Evolutionary conservation across 495 filamentous ascomycete genomes (phyloP), one percentile per base, ranked within the genome.

Genomic region (Xylaria sp.): DNA sequence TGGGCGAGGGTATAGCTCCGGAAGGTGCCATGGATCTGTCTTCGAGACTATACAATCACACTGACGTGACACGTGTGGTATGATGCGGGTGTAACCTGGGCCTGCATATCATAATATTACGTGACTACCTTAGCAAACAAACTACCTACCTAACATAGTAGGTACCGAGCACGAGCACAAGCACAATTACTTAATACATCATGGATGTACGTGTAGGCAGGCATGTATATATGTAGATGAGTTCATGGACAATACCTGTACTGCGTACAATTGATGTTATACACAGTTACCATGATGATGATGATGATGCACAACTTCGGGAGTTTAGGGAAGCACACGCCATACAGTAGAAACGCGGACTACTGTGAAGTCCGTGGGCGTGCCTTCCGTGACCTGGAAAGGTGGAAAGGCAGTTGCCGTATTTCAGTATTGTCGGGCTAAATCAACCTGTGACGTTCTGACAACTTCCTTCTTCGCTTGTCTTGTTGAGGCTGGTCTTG

Each of bases 71-170:
- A 26, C 15, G 61, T 64, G 61, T 64, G 43, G 57, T 19, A 29
- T 33, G 41, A 64, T n/a, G 40, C 61, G 24, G 61, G 41, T 64
- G 43, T 64, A 44, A 48, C 61, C 40, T 64, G 26, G 26, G 40
- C 48, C 41, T 46, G 19, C 61, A 35, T 57, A 55, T 5, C 8
- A n/a, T 29, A 3, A n/a, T 58, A n/a, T n/a, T 58, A 1, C 31
- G 15, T 58, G 6, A n/a, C n/a, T n/a, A n/a, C n/a, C 26, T n/a
- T 35, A n/a, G 53, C 53, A 58, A 35, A 58, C 53, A 33, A 35
- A 59, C 8, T 46, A n/a, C 12, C 2, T 46, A n/a, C 19, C 44
- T 46, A 46, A 3, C 8, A 37, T 37, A 8, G 35, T 4, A 37
- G 12, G 5, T 21, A 43, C 59, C 37, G 21, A 29, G 12, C 35